These are phyloP conservation scores for Wickerhamomyces subpelliculosus DNA, from an alignment of 805 yeast species.

Conservation along the genomic window DNA sequence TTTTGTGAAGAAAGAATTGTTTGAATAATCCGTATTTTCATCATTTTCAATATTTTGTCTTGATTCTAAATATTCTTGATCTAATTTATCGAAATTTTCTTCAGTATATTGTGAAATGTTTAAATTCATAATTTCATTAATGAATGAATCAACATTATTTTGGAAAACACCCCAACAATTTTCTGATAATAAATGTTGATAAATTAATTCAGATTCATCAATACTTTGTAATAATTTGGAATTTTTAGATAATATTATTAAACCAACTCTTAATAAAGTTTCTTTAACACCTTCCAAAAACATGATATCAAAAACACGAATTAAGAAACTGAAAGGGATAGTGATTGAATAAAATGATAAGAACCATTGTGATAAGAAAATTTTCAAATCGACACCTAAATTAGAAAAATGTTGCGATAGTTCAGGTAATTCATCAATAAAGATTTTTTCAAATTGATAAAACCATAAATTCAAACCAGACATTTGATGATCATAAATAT, in stretches of 20 bases:
- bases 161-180: constrained; percentile 35
- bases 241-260: constrained; percentile 45
- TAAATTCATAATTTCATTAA: constrained; percentile 23
- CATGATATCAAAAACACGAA: constrained; percentile 43
- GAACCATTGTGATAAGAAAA: constrained; percentile 61
- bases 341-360: constrained; percentile 52
- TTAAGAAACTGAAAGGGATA: constrained; percentile 46
- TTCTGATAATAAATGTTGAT: constrained; percentile 33
- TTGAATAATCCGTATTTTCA: too few species aligned
- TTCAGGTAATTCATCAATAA: constrained; percentile 32
- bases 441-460: constrained; percentile 40
- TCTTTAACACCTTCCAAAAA: constrained; percentile 48
- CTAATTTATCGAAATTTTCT: constrained; percentile 4
- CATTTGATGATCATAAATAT: constrained; percentile 47
- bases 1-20: constrained; percentile 2
- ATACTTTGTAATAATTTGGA: constrained; percentile 28
- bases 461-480: constrained; percentile 46
- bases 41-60: background rate
- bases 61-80: constrained; percentile 1
- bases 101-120: constrained; percentile 6
- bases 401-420: constrained; percentile 36
- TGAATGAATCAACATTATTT: constrained; percentile 27
- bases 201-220: constrained; percentile 32
- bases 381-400: constrained; percentile 34
- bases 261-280: constrained; percentile 47